A percentile compares a stretch with the other conserved stretches of the same genome.
These are phyloP conservation scores for Myxozyma kluyveri DNA, from an alignment of 805 yeast genomes.

Conservation along the genomic window DNA sequence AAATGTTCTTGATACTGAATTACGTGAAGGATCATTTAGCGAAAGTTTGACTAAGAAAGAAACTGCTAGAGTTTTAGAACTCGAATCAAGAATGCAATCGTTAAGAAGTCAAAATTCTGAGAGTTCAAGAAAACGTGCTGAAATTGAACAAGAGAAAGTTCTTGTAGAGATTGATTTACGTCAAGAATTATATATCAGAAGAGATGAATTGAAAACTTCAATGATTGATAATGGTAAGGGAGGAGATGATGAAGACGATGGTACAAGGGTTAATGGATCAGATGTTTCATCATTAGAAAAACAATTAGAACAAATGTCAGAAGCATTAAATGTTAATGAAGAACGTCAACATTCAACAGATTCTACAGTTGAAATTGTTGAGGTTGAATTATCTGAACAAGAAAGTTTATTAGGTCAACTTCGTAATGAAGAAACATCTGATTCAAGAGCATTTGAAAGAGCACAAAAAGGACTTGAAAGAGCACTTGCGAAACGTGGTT, in stretches of 20 bases:
- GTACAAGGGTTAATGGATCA: slow-evolving; percentile 25
- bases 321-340: slow-evolving; percentile 37
- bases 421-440: slow-evolving; percentile 55
- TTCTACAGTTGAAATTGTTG: slow-evolving; percentile 24
- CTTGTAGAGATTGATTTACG: slow-evolving; percentile 53
- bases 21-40: slow-evolving; percentile 50
- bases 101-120: slow-evolving; percentile 38
- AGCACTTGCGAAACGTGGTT: slow-evolving; percentile 57
- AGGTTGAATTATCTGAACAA: slow-evolving; percentile 35
- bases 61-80: slow-evolving; percentile 39
- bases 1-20: slow-evolving; percentile 49
- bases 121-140: slow-evolving; percentile 43
- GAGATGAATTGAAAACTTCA: slow-evolving; percentile 40
- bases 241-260: slow-evolving; percentile 34
- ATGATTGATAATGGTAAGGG: slow-evolving; percentile 23
- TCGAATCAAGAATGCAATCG: slow-evolving; percentile 34
- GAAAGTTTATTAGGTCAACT: slow-evolving; percentile 48
- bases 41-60: slow-evolving; percentile 54
- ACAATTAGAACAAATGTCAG: slow-evolving; percentile 7
- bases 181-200: slow-evolving; percentile 57
- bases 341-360: slow-evolving; percentile 35
- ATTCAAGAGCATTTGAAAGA: slow-evolving; percentile 56
- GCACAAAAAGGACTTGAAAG: slow-evolving; percentile 65
- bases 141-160: slow-evolving; percentile 49
- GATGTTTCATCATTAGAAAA: slow-evolving; percentile 34